Conservation (phyloP, 768 basidiomycete genomes). For the Collybia sp. region DNA sequence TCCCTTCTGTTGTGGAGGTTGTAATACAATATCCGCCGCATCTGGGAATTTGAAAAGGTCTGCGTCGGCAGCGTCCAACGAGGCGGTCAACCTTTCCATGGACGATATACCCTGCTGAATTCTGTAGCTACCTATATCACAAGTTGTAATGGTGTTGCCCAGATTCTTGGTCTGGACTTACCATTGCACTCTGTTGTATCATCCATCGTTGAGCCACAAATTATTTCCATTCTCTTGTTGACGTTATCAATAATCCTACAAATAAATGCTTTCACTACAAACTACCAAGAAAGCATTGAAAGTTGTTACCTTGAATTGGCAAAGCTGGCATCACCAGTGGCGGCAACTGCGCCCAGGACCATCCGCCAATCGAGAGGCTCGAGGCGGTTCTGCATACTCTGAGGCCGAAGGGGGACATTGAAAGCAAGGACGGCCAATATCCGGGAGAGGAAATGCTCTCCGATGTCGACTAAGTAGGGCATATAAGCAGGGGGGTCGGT, state of each 20-base stretch:
- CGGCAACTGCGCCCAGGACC: slow-evolving; percentile 50
- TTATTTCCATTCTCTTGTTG: too few species aligned
- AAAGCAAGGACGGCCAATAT: slow-evolving; percentile 51
- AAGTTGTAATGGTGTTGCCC: too few species aligned
- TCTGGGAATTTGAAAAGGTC: too few species aligned
- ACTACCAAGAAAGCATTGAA: slow-evolving; percentile 1
- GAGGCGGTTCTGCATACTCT: slow-evolving; percentile 62
- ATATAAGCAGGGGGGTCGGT: slow-evolving; percentile 4
- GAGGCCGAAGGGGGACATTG: slow-evolving; percentile 49
- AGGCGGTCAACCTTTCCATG: too few species aligned
- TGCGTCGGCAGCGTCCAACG: too few species aligned
- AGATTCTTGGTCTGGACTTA: too few species aligned
- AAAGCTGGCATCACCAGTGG: slow-evolving; percentile 28
- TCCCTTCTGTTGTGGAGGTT: too few species aligned
- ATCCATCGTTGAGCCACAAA: too few species aligned
- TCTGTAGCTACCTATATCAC: too few species aligned
- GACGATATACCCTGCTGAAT: too few species aligned
- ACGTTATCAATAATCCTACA: slow-evolving; percentile 7
- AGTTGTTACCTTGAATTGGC: slow-evolving; percentile 31
- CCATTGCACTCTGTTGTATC: too few species aligned
- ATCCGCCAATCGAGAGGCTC: slow-evolving; percentile 59
- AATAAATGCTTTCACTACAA: slow-evolving; percentile 3
- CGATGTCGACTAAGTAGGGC: not conserved
- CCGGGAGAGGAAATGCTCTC: slow-evolving; percentile 34
- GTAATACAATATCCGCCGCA: too few species aligned